Evolutionary conservation across 805 yeast genomes (phyloP), one percentile per base, ranked within the genome.

Genomic region (Candida methanosorbosa): DNA sequence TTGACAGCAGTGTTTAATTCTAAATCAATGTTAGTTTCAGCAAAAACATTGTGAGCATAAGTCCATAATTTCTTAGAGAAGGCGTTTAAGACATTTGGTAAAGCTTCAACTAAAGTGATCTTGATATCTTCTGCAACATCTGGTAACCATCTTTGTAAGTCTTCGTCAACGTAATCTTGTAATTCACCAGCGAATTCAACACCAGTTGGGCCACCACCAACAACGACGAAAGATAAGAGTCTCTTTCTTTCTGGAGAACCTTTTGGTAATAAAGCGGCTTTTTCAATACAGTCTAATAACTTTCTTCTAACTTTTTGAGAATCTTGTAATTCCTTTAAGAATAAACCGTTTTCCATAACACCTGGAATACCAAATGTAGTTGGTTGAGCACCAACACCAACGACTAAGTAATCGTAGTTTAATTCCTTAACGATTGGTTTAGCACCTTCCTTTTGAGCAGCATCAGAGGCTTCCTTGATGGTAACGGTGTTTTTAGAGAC

Each of bases 121-220:
- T 66, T 59, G 40, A 70, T 57, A 46, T 70, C 76, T 38, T 48
- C 52, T 40, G 72, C 70, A 37, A 70, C 63, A 49, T 66, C 72
- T 20, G 76, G 76, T 64, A 69, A 67, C 74, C 74, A 68, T 49
- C 63, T 64, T 43, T 52, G 55, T 54, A 70, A 61, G 50, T 70
- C 76, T 54, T 70, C 74, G 53, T 70, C 75, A 38, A 70, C 64
- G 59, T 69, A 70, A 52, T 70, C 76, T 54, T 70, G 73, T 42
- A 70, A 49, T 49, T 70, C 76, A 46, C 74, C 76, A 37, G 76
- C 76, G 35, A 68, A 68, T 48, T 70, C 76, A 38, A 70, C 76
- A 56, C 76, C 76, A 33, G 76, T 70, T 48, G 76, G 76, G 40
- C 76, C 76, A 54, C 76, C 76, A 44, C 76, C 76, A 46, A 73